Base-by-base conservation (phyloP, 805 yeast genomes). In the Yarrowia divulgata region DNA sequence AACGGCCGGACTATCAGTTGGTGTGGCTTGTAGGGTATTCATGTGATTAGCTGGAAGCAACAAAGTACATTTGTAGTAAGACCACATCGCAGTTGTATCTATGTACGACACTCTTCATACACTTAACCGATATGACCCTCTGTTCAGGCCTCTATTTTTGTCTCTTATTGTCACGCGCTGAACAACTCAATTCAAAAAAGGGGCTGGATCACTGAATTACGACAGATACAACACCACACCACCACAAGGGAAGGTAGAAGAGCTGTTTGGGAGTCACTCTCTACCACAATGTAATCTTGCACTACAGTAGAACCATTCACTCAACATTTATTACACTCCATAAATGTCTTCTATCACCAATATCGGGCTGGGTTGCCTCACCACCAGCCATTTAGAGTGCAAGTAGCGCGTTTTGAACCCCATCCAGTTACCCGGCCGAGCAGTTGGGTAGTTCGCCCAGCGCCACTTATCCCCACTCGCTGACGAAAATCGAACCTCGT, bases 401-500 rank as follows among this genome's bases (percentile, higher is more conserved):
- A 23, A 23, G 29, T 23, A 23, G 32, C 60, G 43, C 60, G 60
- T 32, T 45, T 43, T 18, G 4, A 8, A 8, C 46, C 46, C 46
- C 3, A 9, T 48, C 32, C 16, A 32, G 34, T 60, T 60, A 60
- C 66, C 66, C 66, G 52, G 66, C 52, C 66, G 13, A 13, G n/a
- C 4, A 1, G 18, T 5, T 14, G 23, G 63, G 46, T 29, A 57
- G n/a, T 40, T 42, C 29, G 46, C 63, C 29, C 50, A 45, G 45
- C 52, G 66, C 66, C 66, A 60, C 66, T 34, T 34, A 7, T 23
- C 62, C 35, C 63, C 40, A n/a, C 52, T 16, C 37, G 32, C n/a
- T n/a, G 35, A 43, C 66, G 66, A 58, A 57, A 57, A 43, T 43
- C 66, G 49, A 58, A 58, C 50, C 42, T 58, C 50, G 50, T 23